These are phyloP conservation scores for Cyclanthera cordifolia DNA, from an alignment of 306 rosid genomes.

Conservation along the genomic window DNA sequence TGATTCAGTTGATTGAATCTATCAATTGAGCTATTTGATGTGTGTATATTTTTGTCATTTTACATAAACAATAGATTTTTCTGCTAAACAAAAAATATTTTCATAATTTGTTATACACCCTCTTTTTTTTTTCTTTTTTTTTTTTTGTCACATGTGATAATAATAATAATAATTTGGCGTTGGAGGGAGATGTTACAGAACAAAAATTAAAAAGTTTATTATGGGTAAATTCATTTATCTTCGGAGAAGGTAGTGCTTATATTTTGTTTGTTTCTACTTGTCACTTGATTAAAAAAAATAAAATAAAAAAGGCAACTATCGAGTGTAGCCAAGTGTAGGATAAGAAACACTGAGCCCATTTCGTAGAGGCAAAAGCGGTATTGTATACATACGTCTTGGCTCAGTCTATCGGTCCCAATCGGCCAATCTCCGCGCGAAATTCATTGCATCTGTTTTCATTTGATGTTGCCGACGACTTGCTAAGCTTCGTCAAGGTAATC, in stretches of 20 bases:
- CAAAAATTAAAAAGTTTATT: not conserved
- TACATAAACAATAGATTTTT: no score
- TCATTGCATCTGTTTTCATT: conserved; percentile 3
- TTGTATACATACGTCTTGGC: not conserved
- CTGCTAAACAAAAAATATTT: no score
- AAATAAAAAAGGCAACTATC: not conserved
- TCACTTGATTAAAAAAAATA: not conserved
- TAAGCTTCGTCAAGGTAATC: conserved; percentile 10
- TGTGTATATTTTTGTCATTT: no score
- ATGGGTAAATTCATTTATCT: not conserved
- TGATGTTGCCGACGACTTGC: conserved; percentile 13
- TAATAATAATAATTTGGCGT: no score
- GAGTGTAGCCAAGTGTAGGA: not conserved
- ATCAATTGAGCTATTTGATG: no score
- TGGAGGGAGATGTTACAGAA: not conserved
- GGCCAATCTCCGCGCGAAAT: conserved; percentile 16
- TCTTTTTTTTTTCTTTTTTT: no score
- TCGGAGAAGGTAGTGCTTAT: not conserved
- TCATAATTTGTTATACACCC: no score
- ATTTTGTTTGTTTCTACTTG: not conserved
- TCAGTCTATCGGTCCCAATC: conserved; percentile 2
- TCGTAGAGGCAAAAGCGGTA: conserved; percentile 2
- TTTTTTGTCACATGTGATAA: no score
- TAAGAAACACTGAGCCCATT: not conserved
- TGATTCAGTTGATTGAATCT: no score